A percentile compares a stretch with the other conserved stretches of the same genome.
Evolutionary conservation across 176 grass and related monocot species (phyloP).

Genomic region (Musa troglodytarum): DNA sequence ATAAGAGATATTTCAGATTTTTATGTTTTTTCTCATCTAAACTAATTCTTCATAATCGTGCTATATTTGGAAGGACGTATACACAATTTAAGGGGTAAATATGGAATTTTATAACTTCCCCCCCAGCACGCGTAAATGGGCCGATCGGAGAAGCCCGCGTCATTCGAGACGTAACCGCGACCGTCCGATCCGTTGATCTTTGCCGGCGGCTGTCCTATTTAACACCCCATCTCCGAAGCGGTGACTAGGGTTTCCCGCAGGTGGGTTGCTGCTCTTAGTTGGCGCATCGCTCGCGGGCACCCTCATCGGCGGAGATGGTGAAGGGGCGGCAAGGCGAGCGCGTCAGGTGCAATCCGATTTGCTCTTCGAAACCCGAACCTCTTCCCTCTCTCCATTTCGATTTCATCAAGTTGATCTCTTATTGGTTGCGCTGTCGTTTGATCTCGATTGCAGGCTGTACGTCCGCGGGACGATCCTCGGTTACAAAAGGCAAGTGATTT

Average conservation of each 20-base stretch:
- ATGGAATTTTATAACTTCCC: too few species aligned
- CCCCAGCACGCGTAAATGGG: too few species aligned
- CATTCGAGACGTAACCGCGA: neutral
- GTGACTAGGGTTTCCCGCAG: neutral
- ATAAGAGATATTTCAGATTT: too few species aligned
- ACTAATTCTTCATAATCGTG: too few species aligned
- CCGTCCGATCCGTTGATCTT: neutral
- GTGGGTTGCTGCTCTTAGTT: too few species aligned
- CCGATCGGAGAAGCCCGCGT: neutral
- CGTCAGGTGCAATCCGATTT: neutral
- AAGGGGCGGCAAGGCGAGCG: conserved; percentile 9
- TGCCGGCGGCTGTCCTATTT: neutral
- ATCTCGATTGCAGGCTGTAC: neutral
- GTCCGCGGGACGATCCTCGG: conserved; percentile 8
- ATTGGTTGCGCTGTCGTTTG: too few species aligned
- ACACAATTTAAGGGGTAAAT: too few species aligned
- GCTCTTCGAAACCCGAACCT: neutral
- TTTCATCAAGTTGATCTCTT: neutral
- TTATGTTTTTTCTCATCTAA: too few species aligned
- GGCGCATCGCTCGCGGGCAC: neutral
- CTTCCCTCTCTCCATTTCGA: neutral
- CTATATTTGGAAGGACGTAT: too few species aligned
- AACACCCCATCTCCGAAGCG: neutral
- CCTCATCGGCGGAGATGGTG: conserved; percentile 1
- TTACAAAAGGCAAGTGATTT: conserved; percentile 1